These are phyloP conservation scores for Euryodendron excelsum DNA, from an alignment of 148 eudicot species.

Conservation along the genomic window DNA sequence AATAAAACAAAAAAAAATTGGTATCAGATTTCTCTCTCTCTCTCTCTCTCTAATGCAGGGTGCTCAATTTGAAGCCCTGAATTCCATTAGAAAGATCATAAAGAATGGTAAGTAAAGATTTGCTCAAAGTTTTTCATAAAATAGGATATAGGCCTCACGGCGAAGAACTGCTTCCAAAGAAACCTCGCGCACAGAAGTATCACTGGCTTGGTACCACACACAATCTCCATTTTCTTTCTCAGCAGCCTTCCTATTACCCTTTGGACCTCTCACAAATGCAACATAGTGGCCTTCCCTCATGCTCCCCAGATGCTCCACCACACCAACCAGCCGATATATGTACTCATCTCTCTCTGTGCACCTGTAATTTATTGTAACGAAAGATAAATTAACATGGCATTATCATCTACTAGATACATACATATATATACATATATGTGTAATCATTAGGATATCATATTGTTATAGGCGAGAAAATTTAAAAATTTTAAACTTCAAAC, in stretches of 20 bases:
- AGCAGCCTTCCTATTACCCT: constrained; percentile 20
- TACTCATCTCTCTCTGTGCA: constrained; percentile 33
- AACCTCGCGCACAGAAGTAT: constrained; percentile 57
- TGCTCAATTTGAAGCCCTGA: background rate
- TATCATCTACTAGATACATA: background rate
- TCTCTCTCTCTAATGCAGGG: background rate
- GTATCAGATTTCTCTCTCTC: background rate
- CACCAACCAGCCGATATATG: constrained; percentile 63
- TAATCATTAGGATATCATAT: no score
- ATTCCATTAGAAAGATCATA: background rate
- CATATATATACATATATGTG: no score
- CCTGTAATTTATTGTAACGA: constrained; percentile 36
- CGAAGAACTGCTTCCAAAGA: constrained; percentile 71
- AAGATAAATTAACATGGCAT: background rate
- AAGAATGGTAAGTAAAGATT: constrained; percentile 11
- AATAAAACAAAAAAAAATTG: background rate
- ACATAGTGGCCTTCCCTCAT: constrained; percentile 92
- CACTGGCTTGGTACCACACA: constrained; percentile 80
- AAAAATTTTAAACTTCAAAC: no score
- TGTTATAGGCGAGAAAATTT: no score
- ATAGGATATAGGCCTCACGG: constrained; percentile 78
- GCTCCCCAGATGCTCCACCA: constrained; percentile 82
- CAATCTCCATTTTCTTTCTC: constrained; percentile 34
- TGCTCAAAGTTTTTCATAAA: constrained; percentile 57
- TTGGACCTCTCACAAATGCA: constrained; percentile 72